Conservation (phyloP, 305 asterid genomes). For the Fraxinus nigra region DNA sequence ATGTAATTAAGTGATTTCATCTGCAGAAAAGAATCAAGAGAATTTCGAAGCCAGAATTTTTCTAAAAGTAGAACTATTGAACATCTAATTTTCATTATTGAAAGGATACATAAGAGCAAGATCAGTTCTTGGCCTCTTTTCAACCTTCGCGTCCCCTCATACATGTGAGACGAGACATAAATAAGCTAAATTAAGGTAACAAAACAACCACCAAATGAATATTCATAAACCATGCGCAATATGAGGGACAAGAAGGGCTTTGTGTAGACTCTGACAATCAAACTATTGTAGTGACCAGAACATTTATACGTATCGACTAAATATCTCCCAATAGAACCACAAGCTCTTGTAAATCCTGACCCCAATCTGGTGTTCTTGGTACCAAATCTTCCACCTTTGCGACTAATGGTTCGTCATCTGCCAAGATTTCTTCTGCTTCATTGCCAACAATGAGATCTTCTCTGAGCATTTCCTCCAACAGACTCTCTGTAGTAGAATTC, state of each 20-base stretch:
- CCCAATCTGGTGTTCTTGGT: constrained; percentile 32
- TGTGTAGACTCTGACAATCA: neutral
- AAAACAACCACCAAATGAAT: neutral
- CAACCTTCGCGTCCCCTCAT: neutral
- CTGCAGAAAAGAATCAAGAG: neutral
- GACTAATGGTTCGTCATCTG: constrained; percentile 22
- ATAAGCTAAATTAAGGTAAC: neutral
- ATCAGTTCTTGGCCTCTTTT: neutral
- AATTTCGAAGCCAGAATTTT: neutral
- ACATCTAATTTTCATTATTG: neutral
- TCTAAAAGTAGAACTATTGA: no score
- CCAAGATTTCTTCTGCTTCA: constrained; percentile 21
- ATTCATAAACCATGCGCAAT: neutral
- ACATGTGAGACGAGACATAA: neutral
- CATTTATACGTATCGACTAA: neutral
- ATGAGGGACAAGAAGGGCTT: neutral
- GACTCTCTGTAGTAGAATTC: constrained; percentile 25
- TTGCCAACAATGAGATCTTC: constrained; percentile 23
- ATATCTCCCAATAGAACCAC: constrained; percentile 32
- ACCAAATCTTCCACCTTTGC: constrained; percentile 37
- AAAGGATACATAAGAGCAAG: neutral
- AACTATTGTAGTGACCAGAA: neutral
- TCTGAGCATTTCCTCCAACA: constrained; percentile 35
- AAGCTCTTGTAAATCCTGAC: constrained; percentile 28
- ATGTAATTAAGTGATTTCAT: neutral